These are phyloP conservation scores for Henckelia pumila DNA, from an alignment of 257 asterid genomes.

Conservation along the genomic window DNA sequence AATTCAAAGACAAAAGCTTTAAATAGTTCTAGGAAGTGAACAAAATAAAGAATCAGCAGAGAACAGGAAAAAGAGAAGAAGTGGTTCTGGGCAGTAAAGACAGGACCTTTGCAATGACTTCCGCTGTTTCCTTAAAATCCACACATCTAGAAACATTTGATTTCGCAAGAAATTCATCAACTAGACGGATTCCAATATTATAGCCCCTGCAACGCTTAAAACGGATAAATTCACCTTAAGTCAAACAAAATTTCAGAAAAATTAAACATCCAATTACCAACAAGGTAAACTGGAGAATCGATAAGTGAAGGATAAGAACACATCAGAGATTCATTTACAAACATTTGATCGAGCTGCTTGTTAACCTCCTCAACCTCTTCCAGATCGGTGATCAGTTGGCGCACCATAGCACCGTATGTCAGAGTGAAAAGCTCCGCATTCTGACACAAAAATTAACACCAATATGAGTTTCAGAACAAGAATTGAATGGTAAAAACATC, in stretches of 20 bases:
- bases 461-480: neutral
- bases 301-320: neutral
- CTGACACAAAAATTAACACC: slow-evolving; percentile 30
- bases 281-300: neutral
- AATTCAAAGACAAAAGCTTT: neutral
- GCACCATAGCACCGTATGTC: slow-evolving; percentile 91
- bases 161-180: slow-evolving; percentile 91
- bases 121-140: slow-evolving; percentile 96
- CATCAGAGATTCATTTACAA: slow-evolving; percentile 13
- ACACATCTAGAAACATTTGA: slow-evolving; percentile 85
- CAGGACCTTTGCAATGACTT: slow-evolving; percentile 89
- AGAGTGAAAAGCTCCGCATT: slow-evolving; percentile 91
- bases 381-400: slow-evolving; percentile 93
- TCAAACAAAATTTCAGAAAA: slow-evolving; percentile 1
- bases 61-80: neutral
- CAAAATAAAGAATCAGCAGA: neutral
- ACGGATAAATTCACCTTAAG: slow-evolving; percentile 10
- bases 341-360: slow-evolving; percentile 97
- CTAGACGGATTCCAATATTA: slow-evolving; percentile 77
- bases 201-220: slow-evolving; percentile 64
- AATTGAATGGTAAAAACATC: neutral
- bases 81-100: neutral
- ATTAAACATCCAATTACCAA: neutral
- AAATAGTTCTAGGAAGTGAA: neutral
- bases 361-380: slow-evolving; percentile 98